Evolutionary conservation across 257 asterid genomes (phyloP).

Genomic region (Jacaranda mimosifolia): DNA sequence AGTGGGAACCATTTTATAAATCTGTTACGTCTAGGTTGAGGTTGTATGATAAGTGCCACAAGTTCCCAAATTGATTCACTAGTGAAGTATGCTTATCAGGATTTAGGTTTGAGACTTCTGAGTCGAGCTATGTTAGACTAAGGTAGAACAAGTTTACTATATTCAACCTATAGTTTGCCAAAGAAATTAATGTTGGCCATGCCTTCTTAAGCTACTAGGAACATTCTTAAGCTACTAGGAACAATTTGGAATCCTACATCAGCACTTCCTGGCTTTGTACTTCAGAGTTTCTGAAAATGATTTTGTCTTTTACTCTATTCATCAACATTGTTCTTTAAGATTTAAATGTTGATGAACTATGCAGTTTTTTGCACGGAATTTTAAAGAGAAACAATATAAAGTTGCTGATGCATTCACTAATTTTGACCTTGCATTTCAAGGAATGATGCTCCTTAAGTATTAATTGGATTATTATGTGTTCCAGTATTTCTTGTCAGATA

Average conservation of each 20-base stretch:
- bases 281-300: constrained; percentile 6
- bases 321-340: not conserved
- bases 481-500: constrained; percentile 1
- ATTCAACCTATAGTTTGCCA: not conserved
- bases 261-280: not conserved
- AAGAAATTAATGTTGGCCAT: not conserved
- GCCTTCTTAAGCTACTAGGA: not conserved
- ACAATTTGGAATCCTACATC: not conserved
- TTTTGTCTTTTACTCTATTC: not conserved
- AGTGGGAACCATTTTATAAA: not conserved
- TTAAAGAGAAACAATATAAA: not conserved
- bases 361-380: not conserved
- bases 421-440: constrained; percentile 9
- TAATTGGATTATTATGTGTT: constrained; percentile 5
- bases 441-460: constrained; percentile 9
- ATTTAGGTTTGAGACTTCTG: not conserved
- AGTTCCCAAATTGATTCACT: not conserved
- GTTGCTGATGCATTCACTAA: not conserved
- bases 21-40: not conserved
- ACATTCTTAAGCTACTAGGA: not conserved
- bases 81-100: not conserved
- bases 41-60: not conserved
- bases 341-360: not conserved
- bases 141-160: not conserved
- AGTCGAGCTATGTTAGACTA: not conserved